A percentile compares a stretch with the other conserved stretches of the same genome.
These are phyloP conservation scores for Annulohypoxylon stygium DNA, from an alignment of 495 filamentous ascomycete genomes.

Conservation along the genomic window DNA sequence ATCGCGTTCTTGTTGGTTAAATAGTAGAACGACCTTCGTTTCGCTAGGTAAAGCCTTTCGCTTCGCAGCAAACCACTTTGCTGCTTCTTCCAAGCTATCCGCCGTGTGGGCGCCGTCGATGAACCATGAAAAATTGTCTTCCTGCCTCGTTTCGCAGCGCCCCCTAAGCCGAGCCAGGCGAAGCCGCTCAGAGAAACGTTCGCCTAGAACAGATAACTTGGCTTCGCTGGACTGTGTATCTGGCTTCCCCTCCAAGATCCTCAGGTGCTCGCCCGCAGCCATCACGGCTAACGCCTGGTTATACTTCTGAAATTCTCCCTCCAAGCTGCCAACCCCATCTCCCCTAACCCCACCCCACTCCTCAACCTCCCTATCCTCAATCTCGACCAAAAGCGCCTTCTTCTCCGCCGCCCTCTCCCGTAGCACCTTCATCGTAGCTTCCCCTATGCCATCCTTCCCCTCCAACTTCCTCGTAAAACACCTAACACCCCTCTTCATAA, in stretches of 20 bases:
- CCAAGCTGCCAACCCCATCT: conserved; percentile 36
- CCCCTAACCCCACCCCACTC: conserved; percentile 54
- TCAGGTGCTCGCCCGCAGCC: conserved; percentile 58
- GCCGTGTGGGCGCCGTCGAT: conserved; percentile 93
- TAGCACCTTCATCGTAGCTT: conserved; percentile 56
- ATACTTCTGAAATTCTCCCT: conserved; percentile 60
- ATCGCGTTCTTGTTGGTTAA: conserved; percentile 94
- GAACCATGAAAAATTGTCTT: conserved; percentile 75
- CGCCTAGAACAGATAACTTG: conserved; percentile 48
- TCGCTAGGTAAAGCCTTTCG: conserved; percentile 46
- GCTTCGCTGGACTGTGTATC: neutral
- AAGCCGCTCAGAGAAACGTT: conserved; percentile 74
- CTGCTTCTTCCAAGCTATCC: conserved; percentile 79
- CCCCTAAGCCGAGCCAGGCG: conserved; percentile 75
- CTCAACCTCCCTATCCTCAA: conserved; percentile 53
- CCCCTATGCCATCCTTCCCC: neutral
- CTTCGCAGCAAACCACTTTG: conserved; percentile 75
- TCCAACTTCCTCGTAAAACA: conserved; percentile 56
- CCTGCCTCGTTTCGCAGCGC: conserved; percentile 76
- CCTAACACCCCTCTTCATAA: conserved; percentile 58
- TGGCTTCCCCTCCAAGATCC: conserved; percentile 21
- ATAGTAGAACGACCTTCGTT: conserved; percentile 71
- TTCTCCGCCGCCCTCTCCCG: conserved; percentile 56
- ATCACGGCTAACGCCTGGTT: conserved; percentile 60
- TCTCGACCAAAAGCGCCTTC: conserved; percentile 50